Evolutionary conservation across 768 basidiomycete genomes (phyloP), one percentile per base, ranked within the genome.

Genomic region (Daedaleopsis sinensis): DNA sequence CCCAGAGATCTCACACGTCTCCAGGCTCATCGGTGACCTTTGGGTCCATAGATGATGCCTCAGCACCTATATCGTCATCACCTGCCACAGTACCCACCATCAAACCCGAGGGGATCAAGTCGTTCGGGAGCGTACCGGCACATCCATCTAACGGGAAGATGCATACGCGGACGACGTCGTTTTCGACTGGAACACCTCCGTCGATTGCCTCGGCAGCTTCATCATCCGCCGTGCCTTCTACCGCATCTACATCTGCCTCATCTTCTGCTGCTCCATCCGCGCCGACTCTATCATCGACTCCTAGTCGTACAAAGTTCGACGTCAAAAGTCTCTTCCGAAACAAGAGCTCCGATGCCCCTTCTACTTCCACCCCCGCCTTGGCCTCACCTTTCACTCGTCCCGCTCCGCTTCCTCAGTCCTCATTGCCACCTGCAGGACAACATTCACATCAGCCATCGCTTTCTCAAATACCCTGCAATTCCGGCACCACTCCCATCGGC

Each of bases 11-110:
- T 53, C 51, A 63, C 50, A 21, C 27, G n/a, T 49, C 49, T 7
- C 53, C 63, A 90, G 86, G 82, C 68, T 85, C 87, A 59, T 78
- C 84, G 55, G 88, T 96, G 66, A 90, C 89, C 52, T 95, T 96
- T 79, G 94, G 94, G 68, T 93, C 93, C 49, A 91, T 95, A 82
- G 89, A 93, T 77, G 90, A 93, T 75, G 83, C 82, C 12, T 73
- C 78, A 66, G 87, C 91, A 55, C 82, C 88, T 62, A 87, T 94
- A 68, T 91, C 93, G 39, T 90, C 92, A 49, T 93, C 92, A 10
- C 92, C 93, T 37, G 90, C 91, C 57, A 82, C 87, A 44, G 78
- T 78, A 65, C 84, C 79, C 59, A 81, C 76, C 65, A 79, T 86
- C 70, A 89, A 86, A 79, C 79, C 85, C 64, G 88, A 88, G 69